Percentiles rank a stretch among this genome's conserved stretches.
phyloP scores from a whole-genome alignment of 345 rosid species.

The Erucastrum elatum region DNA sequence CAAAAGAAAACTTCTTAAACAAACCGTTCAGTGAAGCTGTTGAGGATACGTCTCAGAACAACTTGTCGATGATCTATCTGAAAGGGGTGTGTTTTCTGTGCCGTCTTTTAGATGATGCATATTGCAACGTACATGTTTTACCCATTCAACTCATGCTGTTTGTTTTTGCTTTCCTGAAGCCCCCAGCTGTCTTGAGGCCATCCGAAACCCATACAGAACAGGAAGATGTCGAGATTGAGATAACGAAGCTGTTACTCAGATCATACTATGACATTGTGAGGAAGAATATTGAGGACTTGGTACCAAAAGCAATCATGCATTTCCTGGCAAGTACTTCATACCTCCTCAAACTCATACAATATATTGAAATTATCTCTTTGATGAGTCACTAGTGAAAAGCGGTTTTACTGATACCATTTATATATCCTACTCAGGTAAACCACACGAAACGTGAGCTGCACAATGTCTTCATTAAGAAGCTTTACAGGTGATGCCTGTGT shows the following conservation, averaged over 20 bases:
- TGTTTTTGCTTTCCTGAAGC: slow-evolving; percentile 50
- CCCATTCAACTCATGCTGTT: slow-evolving; percentile 24
- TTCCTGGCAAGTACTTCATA: slow-evolving; percentile 61
- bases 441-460: slow-evolving; percentile 96
- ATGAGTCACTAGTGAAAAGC: not conserved
- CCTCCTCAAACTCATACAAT: not conserved
- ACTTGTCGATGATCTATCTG: slow-evolving; percentile 75
- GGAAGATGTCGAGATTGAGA: slow-evolving; percentile 71
- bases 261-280: slow-evolving; percentile 96
- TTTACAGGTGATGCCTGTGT: slow-evolving; percentile 67
- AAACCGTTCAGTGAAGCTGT: slow-evolving; percentile 59
- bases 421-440: slow-evolving; percentile 61
- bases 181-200: slow-evolving; percentile 86
- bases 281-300: slow-evolving; percentile 81
- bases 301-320: slow-evolving; percentile 98
- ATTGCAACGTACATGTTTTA: not conserved
- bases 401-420: slow-evolving; percentile 18
- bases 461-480: slow-evolving; percentile 90
- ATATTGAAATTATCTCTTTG: not conserved
- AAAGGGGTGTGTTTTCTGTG: slow-evolving; percentile 58
- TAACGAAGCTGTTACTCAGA: slow-evolving; percentile 76
- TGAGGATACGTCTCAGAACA: slow-evolving; percentile 51
- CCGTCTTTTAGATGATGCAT: slow-evolving; percentile 5
- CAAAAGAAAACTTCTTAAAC: slow-evolving; percentile 57
- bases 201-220: slow-evolving; percentile 84